phyloP scores from a whole-genome alignment of 1,284 basidiomycete species.

The Xerocomus cyaneibrunnescens region DNA sequence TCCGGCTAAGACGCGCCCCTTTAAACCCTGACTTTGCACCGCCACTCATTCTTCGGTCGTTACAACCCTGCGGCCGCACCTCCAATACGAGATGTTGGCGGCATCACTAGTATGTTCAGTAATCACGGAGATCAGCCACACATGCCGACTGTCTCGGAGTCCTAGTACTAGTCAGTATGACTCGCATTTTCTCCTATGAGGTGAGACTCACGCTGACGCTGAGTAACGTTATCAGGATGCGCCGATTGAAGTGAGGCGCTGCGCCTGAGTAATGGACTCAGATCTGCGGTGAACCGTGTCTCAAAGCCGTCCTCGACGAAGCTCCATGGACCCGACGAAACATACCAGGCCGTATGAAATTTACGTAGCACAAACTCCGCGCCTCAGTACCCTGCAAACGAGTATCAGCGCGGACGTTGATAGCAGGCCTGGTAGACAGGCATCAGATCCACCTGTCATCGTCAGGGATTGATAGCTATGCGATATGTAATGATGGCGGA shows the following conservation, averaged over 20 bases:
- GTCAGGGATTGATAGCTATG: conserved; percentile 2
- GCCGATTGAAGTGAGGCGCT: no score
- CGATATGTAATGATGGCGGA: conserved; percentile 2
- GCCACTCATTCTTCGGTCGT: conserved; percentile 15
- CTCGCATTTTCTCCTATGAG: neutral
- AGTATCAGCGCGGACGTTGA: conserved; percentile 6
- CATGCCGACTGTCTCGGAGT: neutral
- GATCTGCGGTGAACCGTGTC: neutral
- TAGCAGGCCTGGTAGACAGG: neutral
- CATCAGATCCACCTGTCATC: neutral
- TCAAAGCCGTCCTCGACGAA: conserved; percentile 1
- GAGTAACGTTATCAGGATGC: conserved; percentile 1
- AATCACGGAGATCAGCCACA: neutral
- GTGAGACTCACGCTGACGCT: neutral
- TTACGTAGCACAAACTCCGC: conserved; percentile 3
- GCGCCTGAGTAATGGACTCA: neutral
- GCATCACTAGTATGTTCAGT: no score
- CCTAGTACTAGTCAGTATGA: neutral
- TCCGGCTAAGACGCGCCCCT: conserved; percentile 7
- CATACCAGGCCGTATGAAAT: conserved; percentile 14
- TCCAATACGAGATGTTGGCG: no score
- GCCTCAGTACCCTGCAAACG: conserved; percentile 5
- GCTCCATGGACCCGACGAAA: conserved; percentile 10
- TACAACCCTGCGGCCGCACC: neutral
- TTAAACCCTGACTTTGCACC: conserved; percentile 16